Evolutionary conservation across 192 early-diverging fungal species (phyloP).

Genomic region (Backusella westeae): DNA sequence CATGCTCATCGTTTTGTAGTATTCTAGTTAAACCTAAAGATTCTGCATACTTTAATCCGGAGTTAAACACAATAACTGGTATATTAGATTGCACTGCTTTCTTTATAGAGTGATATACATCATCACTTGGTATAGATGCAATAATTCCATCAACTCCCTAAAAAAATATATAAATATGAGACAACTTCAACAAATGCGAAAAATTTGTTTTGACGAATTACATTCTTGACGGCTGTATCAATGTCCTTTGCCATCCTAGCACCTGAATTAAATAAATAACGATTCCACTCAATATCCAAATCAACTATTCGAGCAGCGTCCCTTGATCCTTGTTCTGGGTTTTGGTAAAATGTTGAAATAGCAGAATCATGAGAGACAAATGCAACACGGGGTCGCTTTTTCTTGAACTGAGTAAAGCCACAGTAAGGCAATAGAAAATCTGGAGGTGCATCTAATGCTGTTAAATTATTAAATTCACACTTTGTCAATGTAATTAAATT

Average conservation of each 20-base stretch:
- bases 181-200: not conserved
- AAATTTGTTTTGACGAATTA: not conserved
- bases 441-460: not conserved
- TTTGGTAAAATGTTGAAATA: conserved; percentile 10
- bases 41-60: not conserved
- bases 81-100: not conserved
- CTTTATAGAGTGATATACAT: conserved; percentile 1
- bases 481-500: conserved; percentile 9
- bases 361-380: conserved; percentile 17
- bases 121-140: conserved; percentile 12
- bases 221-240: not conserved
- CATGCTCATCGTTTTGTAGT: conserved; percentile 6
- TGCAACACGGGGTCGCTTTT: conserved; percentile 14
- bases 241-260: conserved; percentile 14
- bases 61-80: conserved; percentile 22
- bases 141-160: conserved; percentile 24
- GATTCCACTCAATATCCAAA: conserved; percentile 22
- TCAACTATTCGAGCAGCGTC: conserved; percentile 22
- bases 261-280: not conserved
- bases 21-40: conserved; percentile 12
- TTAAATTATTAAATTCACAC: conserved; percentile 1
- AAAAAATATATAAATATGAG: not conserved
- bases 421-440: not conserved
- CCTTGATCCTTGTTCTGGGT: conserved; percentile 25
- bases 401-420: not conserved